A percentile compares a stretch with the other conserved stretches of the same genome.
Conservation (phyloP, 2,329 filamentous ascomycete genomes). For the Leptographium flavum region DNA sequence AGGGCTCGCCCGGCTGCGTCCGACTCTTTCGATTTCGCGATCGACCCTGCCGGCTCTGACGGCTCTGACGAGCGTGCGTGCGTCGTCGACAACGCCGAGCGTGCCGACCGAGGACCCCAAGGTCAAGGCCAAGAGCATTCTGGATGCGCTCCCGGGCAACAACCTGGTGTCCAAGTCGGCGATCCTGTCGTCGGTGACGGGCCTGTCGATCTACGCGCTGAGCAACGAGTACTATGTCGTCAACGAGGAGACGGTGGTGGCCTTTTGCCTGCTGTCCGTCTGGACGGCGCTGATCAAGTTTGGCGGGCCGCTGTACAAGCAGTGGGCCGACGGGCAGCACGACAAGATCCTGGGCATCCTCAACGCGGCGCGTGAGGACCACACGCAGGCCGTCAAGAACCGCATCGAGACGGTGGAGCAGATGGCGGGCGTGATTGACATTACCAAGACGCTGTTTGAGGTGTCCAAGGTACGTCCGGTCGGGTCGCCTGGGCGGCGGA, state of each 20-base stretch:
- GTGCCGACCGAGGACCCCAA: constrained; percentile 80
- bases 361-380: constrained; percentile 85
- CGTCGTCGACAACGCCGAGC: constrained; percentile 54
- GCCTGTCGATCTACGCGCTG: constrained; percentile 84
- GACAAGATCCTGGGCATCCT: constrained; percentile 91
- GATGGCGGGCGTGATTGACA: constrained; percentile 83
- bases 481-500: too few species aligned
- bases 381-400: constrained; percentile 88
- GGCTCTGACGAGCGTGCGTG: constrained; percentile 58
- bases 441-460: constrained; percentile 93
- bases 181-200: constrained; percentile 85
- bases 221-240: constrained; percentile 99
- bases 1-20: constrained; percentile 11
- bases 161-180: constrained; percentile 90
- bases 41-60: constrained; percentile 17
- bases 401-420: constrained; percentile 91
- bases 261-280: constrained; percentile 81
- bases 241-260: constrained; percentile 96
- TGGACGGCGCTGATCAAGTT: constrained; percentile 90
- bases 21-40: constrained; percentile 6
- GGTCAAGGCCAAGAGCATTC: constrained; percentile 90
- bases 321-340: constrained; percentile 82
- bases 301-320: constrained; percentile 78
- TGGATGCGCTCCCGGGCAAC: constrained; percentile 86
- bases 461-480: constrained; percentile 90